phyloP scores from a whole-genome alignment of 129 eudicot genomes.

The sunflower (Helianthus annuus) region HanXRQr2.0-SUNRISE NC_035436.2:7344771-7345270 shows the following conservation, averaged over 20 bases:
- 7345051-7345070: constrained; percentile 24
- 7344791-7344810: background rate
- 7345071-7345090: constrained; percentile 18
- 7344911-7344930: background rate
- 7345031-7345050: constrained; percentile 36
- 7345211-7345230: constrained; percentile 37
- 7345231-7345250: constrained; percentile 33
- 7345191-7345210: constrained; percentile 4
- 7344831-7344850: too few species aligned
- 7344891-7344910: constrained; percentile 20
- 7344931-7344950: constrained; percentile 15
- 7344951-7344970: constrained; percentile 21
- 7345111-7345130: background rate
- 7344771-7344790: background rate
- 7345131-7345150: background rate
- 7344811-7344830: background rate
- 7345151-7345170: background rate
- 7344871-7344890: constrained; percentile 5
- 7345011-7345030: constrained; percentile 9
- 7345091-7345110: background rate
- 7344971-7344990: constrained; percentile 28
- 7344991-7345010: constrained; percentile 32
- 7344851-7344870: too few species aligned
- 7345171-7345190: background rate
- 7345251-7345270: constrained; percentile 31